A percentile compares a stretch with the other conserved stretches of the same genome.
These are phyloP conservation scores for Myxozyma nipponensis DNA, from an alignment of 805 yeast species.

Conservation along the genomic window DNA sequence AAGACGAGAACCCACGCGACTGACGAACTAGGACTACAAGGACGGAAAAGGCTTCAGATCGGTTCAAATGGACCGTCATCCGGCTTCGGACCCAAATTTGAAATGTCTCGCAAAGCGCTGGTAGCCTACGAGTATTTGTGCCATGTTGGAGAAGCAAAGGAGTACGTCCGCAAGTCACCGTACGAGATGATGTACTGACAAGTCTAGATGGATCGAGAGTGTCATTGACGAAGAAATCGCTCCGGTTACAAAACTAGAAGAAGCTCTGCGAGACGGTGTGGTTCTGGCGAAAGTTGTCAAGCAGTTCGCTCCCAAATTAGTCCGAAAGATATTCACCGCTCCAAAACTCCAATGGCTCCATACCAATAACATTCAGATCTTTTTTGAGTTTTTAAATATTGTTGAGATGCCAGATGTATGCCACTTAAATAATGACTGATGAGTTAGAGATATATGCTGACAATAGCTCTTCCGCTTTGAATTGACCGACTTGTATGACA, in stretches of 20 bases:
- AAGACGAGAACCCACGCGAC: no score
- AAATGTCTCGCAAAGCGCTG: slow-evolving; percentile 41
- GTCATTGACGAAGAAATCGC: slow-evolving; percentile 58
- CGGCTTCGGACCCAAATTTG: slow-evolving; percentile 37
- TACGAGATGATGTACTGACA: not conserved
- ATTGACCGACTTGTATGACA: slow-evolving; percentile 86
- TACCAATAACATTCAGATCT: slow-evolving; percentile 86
- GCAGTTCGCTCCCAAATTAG: slow-evolving; percentile 62
- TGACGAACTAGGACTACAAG: slow-evolving; percentile 32
- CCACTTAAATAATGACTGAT: not conserved
- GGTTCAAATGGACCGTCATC: slow-evolving; percentile 21
- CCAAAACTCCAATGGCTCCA: slow-evolving; percentile 72
- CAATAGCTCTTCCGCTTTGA: slow-evolving; percentile 65
- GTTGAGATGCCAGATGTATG: slow-evolving; percentile 73
- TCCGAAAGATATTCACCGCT: slow-evolving; percentile 52
- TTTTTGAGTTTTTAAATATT: slow-evolving; percentile 62
- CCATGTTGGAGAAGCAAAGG: slow-evolving; percentile 73
- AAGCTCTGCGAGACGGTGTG: slow-evolving; percentile 78
- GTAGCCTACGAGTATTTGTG: slow-evolving; percentile 75
- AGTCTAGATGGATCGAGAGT: slow-evolving; percentile 58
- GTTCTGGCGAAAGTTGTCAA: slow-evolving; percentile 74
- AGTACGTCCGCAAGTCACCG: slow-evolving; percentile 29
- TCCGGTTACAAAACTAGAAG: slow-evolving; percentile 56
- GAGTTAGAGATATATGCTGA: not conserved
- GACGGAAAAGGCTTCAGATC: slow-evolving; percentile 35